Evolutionary conservation across 306 rosid species (phyloP).

Genomic region (Lithocarpus polystachyus): DNA sequence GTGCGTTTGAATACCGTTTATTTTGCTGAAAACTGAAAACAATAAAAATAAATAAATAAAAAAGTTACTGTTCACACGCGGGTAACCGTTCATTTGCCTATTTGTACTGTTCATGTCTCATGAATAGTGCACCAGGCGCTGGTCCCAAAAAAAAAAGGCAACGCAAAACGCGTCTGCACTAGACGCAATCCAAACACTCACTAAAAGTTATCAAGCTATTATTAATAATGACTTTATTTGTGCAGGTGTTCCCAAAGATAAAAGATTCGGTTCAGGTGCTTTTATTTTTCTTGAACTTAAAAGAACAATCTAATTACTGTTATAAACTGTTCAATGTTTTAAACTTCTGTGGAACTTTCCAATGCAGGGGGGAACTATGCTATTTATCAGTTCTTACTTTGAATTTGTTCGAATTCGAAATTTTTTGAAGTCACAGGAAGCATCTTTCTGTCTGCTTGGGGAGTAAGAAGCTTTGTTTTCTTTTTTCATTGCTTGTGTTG

Average conservation of each 20-base stretch:
- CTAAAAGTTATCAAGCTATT: neutral
- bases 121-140: too few species aligned
- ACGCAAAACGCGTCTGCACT: too few species aligned
- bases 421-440: slow-evolving; percentile 75
- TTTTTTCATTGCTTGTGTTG: slow-evolving; percentile 10
- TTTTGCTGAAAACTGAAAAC: too few species aligned
- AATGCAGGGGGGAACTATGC: slow-evolving; percentile 81
- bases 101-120: too few species aligned
- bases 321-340: neutral
- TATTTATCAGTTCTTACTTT: slow-evolving; percentile 78
- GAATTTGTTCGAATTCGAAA: slow-evolving; percentile 77
- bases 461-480: slow-evolving; percentile 62
- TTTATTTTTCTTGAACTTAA: neutral
- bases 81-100: too few species aligned
- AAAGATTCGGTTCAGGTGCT: slow-evolving; percentile 73
- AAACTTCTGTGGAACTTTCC: slow-evolving; percentile 20
- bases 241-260: slow-evolving; percentile 87
- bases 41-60: too few species aligned
- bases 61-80: too few species aligned
- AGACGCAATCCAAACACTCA: too few species aligned
- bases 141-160: too few species aligned
- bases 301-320: slow-evolving; percentile 6
- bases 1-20: too few species aligned
- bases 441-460: slow-evolving; percentile 87
- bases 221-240: slow-evolving; percentile 23